Evolutionary conservation across 2,329 filamentous ascomycete species (phyloP), one percentile per base, ranked within the genome.

Genomic region (Aspergillus versicolor): DNA sequence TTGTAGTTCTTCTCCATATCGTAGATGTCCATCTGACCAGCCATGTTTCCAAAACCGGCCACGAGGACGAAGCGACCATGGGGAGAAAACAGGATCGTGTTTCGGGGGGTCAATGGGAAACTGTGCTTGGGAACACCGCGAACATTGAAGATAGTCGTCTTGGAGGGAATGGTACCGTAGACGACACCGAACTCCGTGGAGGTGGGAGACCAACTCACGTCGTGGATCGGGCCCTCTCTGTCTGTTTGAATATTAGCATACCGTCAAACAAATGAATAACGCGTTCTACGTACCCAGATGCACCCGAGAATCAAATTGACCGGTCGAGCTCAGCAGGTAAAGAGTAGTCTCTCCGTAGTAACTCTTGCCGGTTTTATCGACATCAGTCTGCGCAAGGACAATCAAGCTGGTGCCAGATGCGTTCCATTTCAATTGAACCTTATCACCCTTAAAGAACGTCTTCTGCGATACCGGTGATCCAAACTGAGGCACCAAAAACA

Each of bases 371-470:
- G 92, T 92, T 80, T 94, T 95, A 78, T 99, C 94, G 53, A 97
- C 94, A 62, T 99, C 94, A 32, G 94, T 99, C 80, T 97, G 92
- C 55, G 94, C 93, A 69, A 99, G 85, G 64, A 97, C 93, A 70
- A 99, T 89, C 72, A 97, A 77, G 73, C 88, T 93, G 38, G 92
- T 96, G 52, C 94, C 94, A 61, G 91, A 82, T 65, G 88, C 85
- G 77, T 99, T 99, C 94, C 94, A 99, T 81, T 97, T 97, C 71
- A 99, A 81, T 77, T 97, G 92, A 47, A 99, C 93, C 81, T 97
- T 97, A 81, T 99, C 94, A 62, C 92, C 92, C 81, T 99, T 99
- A 86, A 92, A 99, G 73, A 99, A 99, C 1, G 89, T 97, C 87
- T 99, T 99, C 74, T 97, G 93, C 40, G 93, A 97, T 49, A 96